Base-by-base conservation (phyloP, 108 stramenopile genomes). In the Discostella stelligeroides region DNA sequence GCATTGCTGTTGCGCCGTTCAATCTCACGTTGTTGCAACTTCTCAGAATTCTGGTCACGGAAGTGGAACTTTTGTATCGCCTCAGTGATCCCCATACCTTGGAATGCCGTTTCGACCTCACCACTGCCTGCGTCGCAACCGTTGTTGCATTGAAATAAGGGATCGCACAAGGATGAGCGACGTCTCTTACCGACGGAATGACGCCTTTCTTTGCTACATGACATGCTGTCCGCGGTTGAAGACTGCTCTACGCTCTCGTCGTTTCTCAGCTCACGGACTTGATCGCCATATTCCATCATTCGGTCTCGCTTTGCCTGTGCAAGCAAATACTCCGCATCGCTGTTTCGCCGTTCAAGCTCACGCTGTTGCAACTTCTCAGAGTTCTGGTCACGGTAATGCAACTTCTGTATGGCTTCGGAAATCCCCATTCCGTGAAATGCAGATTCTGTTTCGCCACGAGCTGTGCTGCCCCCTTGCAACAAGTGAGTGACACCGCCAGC, bases 231-330 rank as follows among this genome's bases (percentile, higher is more conserved):
- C 12, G 39, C 39, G 0, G 20, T 39, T 40, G 17, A 17, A 3
- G 60, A 27, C 42, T 40, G 1, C 9, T 58, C 27, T 7, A 30
- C 17, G 29, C 56, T 58, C 25, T 7, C 28, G 1, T 28, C 56
- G 28, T 58, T 34, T 34, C 34, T 3, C 3, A 6, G 34, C 3
- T 34, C 34, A 6, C 34, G 34, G 6, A 51, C 15, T 58, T 40
- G 57, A 18, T 60, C 28, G 30, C 66, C 18, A 29, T 73, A 73
- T 8, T 73, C 55, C 0, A 34, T 60, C 72, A 73, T 73, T 67
- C 65, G 57, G 41, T 42, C 39, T 55, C 72, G 67, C 57, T 73
- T 73, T 6, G 40, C 34, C 34, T 59, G 28, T 13, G 72, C 72
- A 42, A 23, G 1, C 27, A 56, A 28, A 43, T 45, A 66, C 7